These are phyloP conservation scores for Fusarium sp. DNA, from an alignment of 2,329 filamentous ascomycete species.

Conservation along the genomic window DNA sequence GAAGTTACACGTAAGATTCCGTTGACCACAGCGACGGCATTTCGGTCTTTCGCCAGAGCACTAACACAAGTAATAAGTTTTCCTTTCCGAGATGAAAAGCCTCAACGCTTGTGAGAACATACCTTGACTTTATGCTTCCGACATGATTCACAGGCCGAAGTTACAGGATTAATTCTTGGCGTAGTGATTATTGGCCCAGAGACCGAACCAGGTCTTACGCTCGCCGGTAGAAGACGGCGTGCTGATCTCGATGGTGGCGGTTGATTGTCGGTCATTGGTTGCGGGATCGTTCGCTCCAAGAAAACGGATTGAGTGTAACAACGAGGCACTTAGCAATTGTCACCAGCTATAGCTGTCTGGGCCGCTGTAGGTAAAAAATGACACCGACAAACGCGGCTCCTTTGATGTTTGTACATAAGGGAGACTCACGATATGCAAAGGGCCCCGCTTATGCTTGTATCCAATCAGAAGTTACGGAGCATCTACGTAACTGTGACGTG, in stretches of 20 bases:
- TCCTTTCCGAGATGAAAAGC: no score
- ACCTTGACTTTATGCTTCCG: slow-evolving; percentile 40
- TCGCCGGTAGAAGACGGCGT: slow-evolving; percentile 9
- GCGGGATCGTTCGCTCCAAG: no score
- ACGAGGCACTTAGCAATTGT: not conserved
- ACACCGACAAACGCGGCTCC: no score
- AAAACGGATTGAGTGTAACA: fast-evolving
- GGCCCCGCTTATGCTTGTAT: no score
- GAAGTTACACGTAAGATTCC: slow-evolving; percentile 27
- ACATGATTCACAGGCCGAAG: slow-evolving; percentile 34
- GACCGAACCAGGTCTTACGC: fast-evolving
- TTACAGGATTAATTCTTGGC: slow-evolving; percentile 16
- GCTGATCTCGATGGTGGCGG: not conserved
- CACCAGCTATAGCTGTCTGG: not conserved
- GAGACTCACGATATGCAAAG: no score
- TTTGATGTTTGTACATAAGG: no score
- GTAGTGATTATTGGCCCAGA: not conserved
- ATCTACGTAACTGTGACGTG: no score
- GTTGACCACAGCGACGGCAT: slow-evolving; percentile 40
- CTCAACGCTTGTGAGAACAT: not conserved
- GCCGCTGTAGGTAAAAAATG: not conserved
- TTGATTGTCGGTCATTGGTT: not conserved
- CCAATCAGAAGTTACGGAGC: no score
- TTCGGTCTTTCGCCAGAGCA: slow-evolving; percentile 44
- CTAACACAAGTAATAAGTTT: slow-evolving; percentile 11